Evolutionary conservation across 2,329 filamentous ascomycete species (phyloP).

Genomic region (Penicillium sclerotiorum): DNA sequence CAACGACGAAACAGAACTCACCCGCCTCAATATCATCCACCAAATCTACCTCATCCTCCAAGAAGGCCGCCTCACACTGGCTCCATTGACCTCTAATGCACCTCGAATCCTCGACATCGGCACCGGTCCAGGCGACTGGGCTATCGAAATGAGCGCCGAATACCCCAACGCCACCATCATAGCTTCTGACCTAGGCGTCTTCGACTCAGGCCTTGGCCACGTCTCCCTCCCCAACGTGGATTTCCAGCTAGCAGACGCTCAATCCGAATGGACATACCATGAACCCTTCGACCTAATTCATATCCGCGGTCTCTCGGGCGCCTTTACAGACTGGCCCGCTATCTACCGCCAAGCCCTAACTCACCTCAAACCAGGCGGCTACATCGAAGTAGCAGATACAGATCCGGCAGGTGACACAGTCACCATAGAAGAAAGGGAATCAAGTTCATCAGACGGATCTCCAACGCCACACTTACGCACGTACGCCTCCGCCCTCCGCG

Average conservation of each 20-base stretch:
- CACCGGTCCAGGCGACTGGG: constrained; percentile 55
- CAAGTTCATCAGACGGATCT: too few species aligned
- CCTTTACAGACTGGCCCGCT: constrained; percentile 50
- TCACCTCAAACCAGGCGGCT: constrained; percentile 50
- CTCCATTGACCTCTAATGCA: constrained; percentile 28
- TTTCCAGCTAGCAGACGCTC: constrained; percentile 55
- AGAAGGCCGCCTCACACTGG: constrained; percentile 36
- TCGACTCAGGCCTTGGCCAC: constrained; percentile 44
- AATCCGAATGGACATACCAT: constrained; percentile 52
- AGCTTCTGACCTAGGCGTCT: constrained; percentile 46
- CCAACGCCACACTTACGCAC: constrained; percentile 37
- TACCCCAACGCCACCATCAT: constrained; percentile 52
- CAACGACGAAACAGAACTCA: constrained; percentile 67
- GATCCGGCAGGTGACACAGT: constrained; percentile 34
- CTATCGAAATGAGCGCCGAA: constrained; percentile 48
- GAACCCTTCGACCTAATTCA: constrained; percentile 55
- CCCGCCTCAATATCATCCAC: constrained; percentile 63
- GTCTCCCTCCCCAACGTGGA: constrained; percentile 44
- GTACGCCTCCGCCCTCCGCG: constrained; percentile 37
- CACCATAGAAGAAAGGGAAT: constrained; percentile 1
- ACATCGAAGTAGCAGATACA: constrained; percentile 51
- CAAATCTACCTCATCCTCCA: constrained; percentile 60
- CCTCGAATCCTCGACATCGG: constrained; percentile 48
- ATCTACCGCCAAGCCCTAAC: constrained; percentile 51
- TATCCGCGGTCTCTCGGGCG: constrained; percentile 51